Conservation (phyloP, 768 basidiomycete species). For the Psilocybe cyanescens region DNA sequence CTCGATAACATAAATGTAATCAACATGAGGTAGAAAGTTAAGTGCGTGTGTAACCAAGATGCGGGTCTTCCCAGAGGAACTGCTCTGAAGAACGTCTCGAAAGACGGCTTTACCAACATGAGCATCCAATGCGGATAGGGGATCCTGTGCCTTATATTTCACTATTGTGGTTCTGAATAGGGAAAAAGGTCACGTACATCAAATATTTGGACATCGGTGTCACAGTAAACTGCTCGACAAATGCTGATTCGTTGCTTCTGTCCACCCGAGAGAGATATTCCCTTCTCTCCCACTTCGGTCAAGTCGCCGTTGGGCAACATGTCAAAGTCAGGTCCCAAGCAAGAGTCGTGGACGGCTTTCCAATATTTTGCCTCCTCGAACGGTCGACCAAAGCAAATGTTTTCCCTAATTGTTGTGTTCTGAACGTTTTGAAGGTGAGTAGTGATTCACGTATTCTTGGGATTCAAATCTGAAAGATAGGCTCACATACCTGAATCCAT, state of each 20-base stretch:
- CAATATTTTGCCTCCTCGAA: constrained; percentile 85
- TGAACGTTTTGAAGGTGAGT: constrained; percentile 21
- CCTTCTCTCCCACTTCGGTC: constrained; percentile 64
- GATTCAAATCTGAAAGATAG: not conserved
- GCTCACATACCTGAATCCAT: constrained; percentile 74
- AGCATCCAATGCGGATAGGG: constrained; percentile 82
- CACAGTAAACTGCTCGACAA: constrained; percentile 83
- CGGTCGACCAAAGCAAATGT: constrained; percentile 83
- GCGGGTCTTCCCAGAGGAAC: constrained; percentile 68
- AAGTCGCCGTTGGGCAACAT: constrained; percentile 76
- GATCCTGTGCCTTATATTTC: constrained; percentile 38
- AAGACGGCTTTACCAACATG: constrained; percentile 89
- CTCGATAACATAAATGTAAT: constrained; percentile 78
- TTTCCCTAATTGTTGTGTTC: constrained; percentile 86
- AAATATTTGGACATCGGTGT: constrained; percentile 86
- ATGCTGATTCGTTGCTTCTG: constrained; percentile 81
- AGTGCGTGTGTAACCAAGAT: constrained; percentile 91
- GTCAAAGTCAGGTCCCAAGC: constrained; percentile 77
- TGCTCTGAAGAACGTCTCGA: constrained; percentile 74
- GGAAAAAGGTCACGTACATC: constrained; percentile 38
- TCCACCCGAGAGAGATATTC: constrained; percentile 89
- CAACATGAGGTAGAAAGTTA: constrained; percentile 86
- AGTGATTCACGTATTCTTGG: constrained; percentile 4
- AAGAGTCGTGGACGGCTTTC: constrained; percentile 77
- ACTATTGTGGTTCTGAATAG: not conserved